Evolutionary conservation across 768 basidiomycete genomes (phyloP).

Genomic region (Goffeauzyma gilvescens): DNA sequence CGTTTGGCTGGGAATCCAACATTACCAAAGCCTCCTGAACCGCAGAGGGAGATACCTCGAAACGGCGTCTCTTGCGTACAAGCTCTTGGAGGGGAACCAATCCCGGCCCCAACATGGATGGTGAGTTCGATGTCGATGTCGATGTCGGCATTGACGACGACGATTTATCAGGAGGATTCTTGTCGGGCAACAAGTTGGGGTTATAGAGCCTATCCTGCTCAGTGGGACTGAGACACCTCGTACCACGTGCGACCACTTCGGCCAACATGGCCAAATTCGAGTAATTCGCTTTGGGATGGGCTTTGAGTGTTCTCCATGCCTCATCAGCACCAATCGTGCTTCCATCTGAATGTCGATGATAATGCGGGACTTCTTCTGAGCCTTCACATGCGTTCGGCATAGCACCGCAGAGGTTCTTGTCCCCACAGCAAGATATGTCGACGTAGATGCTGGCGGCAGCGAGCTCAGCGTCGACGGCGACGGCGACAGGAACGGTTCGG

Average conservation of each 20-base stretch:
- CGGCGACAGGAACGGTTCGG: neutral
- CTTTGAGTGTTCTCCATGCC: constrained; percentile 31
- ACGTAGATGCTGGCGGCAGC: too few relatives aligned
- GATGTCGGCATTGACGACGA: neutral
- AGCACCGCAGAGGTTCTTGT: constrained; percentile 5
- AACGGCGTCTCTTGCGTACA: constrained; percentile 11
- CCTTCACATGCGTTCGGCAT: neutral
- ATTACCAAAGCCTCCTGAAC: constrained; percentile 23
- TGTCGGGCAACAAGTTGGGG: neutral
- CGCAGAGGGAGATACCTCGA: constrained; percentile 23
- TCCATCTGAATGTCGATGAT: constrained; percentile 2
- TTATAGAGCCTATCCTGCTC: too few relatives aligned
- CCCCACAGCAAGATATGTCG: constrained; percentile 10
- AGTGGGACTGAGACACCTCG: constrained; percentile 12
- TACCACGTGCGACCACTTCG: constrained; percentile 27
- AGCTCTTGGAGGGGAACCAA: neutral
- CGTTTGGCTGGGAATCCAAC: constrained; percentile 18
- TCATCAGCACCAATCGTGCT: constrained; percentile 23
- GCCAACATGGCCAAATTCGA: constrained; percentile 25
- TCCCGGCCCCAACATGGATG: neutral
- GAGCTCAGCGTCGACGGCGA: neutral
- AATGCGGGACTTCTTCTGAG: neutral
- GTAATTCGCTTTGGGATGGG: constrained; percentile 28
- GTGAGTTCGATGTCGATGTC: neutral
- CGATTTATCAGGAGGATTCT: neutral